Evolutionary conservation across 257 asterid genomes (phyloP).

Genomic region (Solanum arcanum): DNA sequence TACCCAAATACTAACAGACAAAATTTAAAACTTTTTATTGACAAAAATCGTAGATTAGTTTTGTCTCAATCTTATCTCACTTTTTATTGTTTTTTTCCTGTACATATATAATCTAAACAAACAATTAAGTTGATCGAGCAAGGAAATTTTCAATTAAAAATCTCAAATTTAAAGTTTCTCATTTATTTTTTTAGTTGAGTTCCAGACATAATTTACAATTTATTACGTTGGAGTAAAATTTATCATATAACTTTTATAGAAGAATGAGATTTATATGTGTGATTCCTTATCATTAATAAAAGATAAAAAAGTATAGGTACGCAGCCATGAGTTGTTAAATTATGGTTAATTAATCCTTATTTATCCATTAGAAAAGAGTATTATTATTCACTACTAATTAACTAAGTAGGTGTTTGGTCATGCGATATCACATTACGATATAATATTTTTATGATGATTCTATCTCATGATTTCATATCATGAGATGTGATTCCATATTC

Average conservation of each 20-base stretch:
- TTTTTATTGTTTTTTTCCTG: background rate
- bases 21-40: background rate
- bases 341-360: background rate
- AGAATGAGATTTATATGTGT: background rate
- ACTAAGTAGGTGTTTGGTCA: no score
- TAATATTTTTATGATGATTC: no score
- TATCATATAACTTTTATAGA: background rate
- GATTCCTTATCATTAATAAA: background rate
- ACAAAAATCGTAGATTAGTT: background rate
- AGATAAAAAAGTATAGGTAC: background rate
- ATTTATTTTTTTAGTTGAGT: no score
- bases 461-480: no score
- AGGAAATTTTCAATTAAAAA: background rate
- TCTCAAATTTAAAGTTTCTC: background rate
- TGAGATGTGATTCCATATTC: no score
- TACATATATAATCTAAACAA: background rate
- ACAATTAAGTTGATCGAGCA: background rate
- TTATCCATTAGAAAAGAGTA: background rate
- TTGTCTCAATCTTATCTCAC: background rate
- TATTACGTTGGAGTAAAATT: background rate
- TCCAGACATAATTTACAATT: background rate
- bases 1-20: conserved; percentile 22
- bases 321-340: background rate
- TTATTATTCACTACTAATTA: background rate
- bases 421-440: no score